These are phyloP conservation scores for Annulohypoxylon truncatum DNA, from an alignment of 2,329 filamentous ascomycete species.

Conservation along the genomic window DNA sequence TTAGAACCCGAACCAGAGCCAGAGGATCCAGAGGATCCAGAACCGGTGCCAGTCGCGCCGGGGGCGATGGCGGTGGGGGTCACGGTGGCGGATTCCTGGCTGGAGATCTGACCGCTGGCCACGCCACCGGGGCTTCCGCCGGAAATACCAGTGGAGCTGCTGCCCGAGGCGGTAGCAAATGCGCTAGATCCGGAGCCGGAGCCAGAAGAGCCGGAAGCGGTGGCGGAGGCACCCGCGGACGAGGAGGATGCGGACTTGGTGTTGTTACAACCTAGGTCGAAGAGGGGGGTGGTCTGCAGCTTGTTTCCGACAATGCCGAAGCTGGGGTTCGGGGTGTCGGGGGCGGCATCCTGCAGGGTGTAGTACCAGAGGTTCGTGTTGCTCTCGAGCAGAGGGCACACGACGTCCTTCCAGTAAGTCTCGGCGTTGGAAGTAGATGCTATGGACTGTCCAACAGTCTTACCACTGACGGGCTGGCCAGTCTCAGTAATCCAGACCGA, in stretches of 20 bases:
- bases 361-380: slow-evolving; percentile 80
- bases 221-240: slow-evolving; percentile 28
- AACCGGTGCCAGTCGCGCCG: slow-evolving; percentile 30
- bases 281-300: slow-evolving; percentile 67
- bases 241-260: slow-evolving; percentile 46
- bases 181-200: slow-evolving; percentile 27
- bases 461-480: slow-evolving; percentile 83
- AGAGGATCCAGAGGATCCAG: slow-evolving; percentile 30
- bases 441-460: slow-evolving; percentile 69
- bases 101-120: slow-evolving; percentile 45
- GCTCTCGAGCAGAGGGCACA: slow-evolving; percentile 73
- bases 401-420: slow-evolving; percentile 83
- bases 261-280: slow-evolving; percentile 69
- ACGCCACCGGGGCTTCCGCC: slow-evolving; percentile 43
- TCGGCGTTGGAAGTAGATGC: slow-evolving; percentile 76
- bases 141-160: slow-evolving; percentile 40
- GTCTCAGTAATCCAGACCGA: slow-evolving; percentile 89
- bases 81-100: slow-evolving; percentile 42
- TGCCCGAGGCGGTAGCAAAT: slow-evolving; percentile 27
- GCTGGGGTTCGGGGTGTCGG: slow-evolving; percentile 70
- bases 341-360: slow-evolving; percentile 75
- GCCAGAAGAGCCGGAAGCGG: slow-evolving; percentile 23
- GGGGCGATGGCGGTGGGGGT: slow-evolving; percentile 34
- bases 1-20: slow-evolving; percentile 45
- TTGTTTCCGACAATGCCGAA: slow-evolving; percentile 75